phyloP scores from a whole-genome alignment of 495 filamentous ascomycete genomes.

The Tuber microsphaerosporum region DNA sequence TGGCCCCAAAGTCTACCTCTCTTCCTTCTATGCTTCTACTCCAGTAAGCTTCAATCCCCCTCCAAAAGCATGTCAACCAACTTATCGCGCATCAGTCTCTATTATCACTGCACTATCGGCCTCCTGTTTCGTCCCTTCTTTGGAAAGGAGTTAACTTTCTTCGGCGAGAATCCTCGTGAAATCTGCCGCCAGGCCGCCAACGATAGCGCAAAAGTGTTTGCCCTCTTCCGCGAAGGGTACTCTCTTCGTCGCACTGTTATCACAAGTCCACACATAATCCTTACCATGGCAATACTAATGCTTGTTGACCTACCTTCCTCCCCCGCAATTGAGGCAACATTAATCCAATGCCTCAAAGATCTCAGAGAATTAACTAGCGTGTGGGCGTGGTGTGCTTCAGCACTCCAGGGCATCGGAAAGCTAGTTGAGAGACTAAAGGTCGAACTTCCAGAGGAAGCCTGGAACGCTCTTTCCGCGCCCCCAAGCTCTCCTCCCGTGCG shows the following conservation, averaged over 20 bases:
- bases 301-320: slow-evolving; percentile 28
- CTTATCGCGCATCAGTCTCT: slow-evolving; percentile 49
- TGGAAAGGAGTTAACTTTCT: slow-evolving; percentile 54
- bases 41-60: slow-evolving; percentile 51
- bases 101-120: slow-evolving; percentile 58
- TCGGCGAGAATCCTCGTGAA: slow-evolving; percentile 55
- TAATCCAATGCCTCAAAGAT: slow-evolving; percentile 25
- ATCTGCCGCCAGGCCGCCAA: slow-evolving; percentile 57
- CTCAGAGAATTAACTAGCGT: slow-evolving; percentile 26
- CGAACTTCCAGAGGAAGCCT: slow-evolving; percentile 26
- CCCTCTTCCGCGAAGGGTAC: slow-evolving; percentile 21
- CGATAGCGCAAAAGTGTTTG: slow-evolving; percentile 45
- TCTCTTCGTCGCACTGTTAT: slow-evolving; percentile 25
- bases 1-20: slow-evolving; percentile 53
- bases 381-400: slow-evolving; percentile 28
- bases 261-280: slow-evolving; percentile 31
- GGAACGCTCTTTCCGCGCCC: slow-evolving; percentile 12
- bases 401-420: slow-evolving; percentile 16
- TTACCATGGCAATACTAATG: slow-evolving; percentile 25
- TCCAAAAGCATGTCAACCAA: slow-evolving; percentile 10
- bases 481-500: slow-evolving; percentile 4
- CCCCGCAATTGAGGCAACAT: slow-evolving; percentile 8
- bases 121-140: slow-evolving; percentile 61
- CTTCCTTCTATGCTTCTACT: slow-evolving; percentile 57
- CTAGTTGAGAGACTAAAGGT: slow-evolving; percentile 16